phyloP scores from a whole-genome alignment of 495 filamentous ascomycete species.

The Lichina pygmaea region DNA sequence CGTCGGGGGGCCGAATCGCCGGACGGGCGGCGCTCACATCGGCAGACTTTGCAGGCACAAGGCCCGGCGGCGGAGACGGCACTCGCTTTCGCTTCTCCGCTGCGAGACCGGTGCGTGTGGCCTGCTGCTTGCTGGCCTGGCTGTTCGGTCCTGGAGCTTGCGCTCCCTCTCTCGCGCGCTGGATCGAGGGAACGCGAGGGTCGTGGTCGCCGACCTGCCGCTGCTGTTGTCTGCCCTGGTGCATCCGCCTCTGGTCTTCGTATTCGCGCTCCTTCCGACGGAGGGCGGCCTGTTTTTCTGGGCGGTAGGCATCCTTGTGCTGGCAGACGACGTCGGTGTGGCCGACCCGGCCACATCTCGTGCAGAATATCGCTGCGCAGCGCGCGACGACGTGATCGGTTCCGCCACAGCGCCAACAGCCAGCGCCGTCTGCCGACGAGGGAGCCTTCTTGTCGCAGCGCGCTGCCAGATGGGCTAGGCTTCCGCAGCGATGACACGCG shows the following conservation, averaged over 20 bases:
- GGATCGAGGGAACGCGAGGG: conserved; percentile 2
- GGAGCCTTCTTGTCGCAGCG: conserved; percentile 21
- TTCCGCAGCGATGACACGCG: conserved; percentile 21
- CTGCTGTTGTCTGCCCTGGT: conserved; percentile 17
- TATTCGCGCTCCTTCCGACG: conserved; percentile 10
- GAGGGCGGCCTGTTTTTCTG: not conserved
- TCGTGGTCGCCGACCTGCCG: conserved; percentile 20
- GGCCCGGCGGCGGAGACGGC: conserved; percentile 3
- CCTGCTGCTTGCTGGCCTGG: conserved; percentile 1
- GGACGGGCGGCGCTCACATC: not conserved
- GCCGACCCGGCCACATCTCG: conserved; percentile 20
- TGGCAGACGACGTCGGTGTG: conserved; percentile 14
- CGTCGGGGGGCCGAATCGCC: not conserved
- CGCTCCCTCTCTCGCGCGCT: not conserved
- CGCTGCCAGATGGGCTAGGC: conserved; percentile 18
- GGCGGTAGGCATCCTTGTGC: conserved; percentile 3
- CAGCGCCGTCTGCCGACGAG: conserved; percentile 12
- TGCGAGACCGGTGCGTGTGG: not conserved
- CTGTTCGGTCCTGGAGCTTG: not conserved
- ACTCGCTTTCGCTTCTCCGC: conserved; percentile 18
- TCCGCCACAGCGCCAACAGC: conserved; percentile 19
- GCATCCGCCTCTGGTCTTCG: conserved; percentile 15
- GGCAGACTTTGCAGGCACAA: not conserved
- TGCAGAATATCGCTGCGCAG: conserved; percentile 19
- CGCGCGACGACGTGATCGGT: conserved; percentile 13